Conservation (phyloP, 2,329 filamentous ascomycete genomes). For the Thelonectria blattea region DNA sequence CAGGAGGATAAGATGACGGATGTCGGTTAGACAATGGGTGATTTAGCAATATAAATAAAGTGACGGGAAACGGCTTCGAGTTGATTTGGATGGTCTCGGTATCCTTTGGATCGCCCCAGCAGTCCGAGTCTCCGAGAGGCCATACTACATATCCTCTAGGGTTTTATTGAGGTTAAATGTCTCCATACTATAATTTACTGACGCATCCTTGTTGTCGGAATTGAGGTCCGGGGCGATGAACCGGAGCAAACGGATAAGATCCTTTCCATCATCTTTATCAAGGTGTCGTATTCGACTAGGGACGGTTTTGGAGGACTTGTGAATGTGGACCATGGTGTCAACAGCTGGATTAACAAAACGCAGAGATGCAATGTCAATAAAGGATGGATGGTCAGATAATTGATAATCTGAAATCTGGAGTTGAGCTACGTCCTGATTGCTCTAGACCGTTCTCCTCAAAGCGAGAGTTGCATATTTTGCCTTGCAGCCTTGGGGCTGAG, state of each 20-base stretch:
- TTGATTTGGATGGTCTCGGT: background rate
- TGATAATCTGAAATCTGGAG: no score
- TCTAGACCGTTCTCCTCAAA: no score
- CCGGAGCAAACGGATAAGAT: background rate
- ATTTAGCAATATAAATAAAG: no score
- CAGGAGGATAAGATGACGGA: no score
- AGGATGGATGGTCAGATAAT: no score
- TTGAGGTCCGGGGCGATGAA: background rate
- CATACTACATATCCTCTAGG: background rate
- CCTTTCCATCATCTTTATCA: background rate
- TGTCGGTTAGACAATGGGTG: no score
- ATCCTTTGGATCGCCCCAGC: background rate
- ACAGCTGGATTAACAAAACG: no score
- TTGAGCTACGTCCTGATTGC: no score
- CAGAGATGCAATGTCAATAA: no score
- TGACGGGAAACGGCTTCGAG: background rate
- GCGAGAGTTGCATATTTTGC: no score
- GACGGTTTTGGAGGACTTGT: background rate
- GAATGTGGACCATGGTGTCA: no score
- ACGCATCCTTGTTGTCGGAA: background rate
- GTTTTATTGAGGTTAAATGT: background rate
- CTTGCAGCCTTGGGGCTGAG: no score
- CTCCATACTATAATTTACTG: background rate
- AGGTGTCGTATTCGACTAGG: background rate
- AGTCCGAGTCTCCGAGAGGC: background rate